phyloP scores from a whole-genome alignment of 495 filamentous ascomycete genomes.

The Daldinia grandis region DNA sequence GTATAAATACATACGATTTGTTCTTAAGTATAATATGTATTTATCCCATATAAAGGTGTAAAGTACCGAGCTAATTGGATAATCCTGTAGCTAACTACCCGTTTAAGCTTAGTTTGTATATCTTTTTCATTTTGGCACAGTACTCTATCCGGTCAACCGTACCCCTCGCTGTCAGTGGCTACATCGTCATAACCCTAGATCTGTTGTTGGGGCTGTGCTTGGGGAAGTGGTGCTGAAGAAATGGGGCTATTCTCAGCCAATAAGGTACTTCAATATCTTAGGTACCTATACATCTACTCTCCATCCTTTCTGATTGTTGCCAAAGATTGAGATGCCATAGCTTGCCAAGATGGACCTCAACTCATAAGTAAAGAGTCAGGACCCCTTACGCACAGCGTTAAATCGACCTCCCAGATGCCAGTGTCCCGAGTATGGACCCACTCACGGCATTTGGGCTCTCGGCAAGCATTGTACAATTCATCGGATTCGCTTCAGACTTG shows the following conservation, averaged over 20 bases:
- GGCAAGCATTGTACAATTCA: not conserved
- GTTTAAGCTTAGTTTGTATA: too few relatives aligned
- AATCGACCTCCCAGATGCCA: not conserved
- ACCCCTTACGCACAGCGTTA: not conserved
- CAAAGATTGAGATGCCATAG: not conserved
- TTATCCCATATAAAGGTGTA: too few relatives aligned
- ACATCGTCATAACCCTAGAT: not conserved
- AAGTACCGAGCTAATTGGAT: too few relatives aligned
- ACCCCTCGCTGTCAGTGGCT: not conserved
- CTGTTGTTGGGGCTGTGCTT: not conserved
- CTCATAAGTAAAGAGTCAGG: not conserved
- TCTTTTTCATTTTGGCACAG: too few relatives aligned
- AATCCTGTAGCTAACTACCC: too few relatives aligned
- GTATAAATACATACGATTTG: too few relatives aligned
- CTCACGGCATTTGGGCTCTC: conserved; percentile 1
- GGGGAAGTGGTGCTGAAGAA: not conserved
- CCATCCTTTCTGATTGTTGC: not conserved
- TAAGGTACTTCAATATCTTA: not conserved
- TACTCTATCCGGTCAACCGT: too few relatives aligned
- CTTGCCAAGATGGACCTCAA: not conserved
- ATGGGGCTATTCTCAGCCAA: not conserved
- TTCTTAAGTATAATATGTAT: too few relatives aligned
- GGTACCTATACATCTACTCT: not conserved
- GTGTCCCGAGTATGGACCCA: not conserved
- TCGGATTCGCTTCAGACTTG: not conserved